phyloP scores from a whole-genome alignment of 768 basidiomycete species.

The Xerocomus brunneocitrinus region DNA sequence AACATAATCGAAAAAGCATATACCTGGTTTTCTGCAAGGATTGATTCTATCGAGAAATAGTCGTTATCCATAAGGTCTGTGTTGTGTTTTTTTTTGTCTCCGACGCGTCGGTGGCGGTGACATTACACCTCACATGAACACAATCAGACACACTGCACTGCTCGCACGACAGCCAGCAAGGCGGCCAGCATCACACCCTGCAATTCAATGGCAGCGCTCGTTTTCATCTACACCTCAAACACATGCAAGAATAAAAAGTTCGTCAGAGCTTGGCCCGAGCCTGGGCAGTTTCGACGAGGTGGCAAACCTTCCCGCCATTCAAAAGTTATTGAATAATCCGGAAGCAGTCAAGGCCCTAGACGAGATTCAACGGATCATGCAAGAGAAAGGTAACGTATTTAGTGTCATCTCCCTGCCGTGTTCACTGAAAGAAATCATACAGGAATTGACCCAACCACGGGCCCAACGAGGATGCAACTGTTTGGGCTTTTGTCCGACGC shows the following conservation, averaged over 20 bases:
- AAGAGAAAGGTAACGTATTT: constrained; percentile 42
- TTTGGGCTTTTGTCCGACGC: constrained; percentile 49
- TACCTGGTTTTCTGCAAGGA: constrained; percentile 89
- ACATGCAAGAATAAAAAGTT: constrained; percentile 25
- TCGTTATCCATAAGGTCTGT: constrained; percentile 68
- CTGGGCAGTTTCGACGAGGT: constrained; percentile 39
- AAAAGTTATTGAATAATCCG: constrained; percentile 47
- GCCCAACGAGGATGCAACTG: constrained; percentile 50
- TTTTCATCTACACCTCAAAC: constrained; percentile 28
- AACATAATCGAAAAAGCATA: background rate
- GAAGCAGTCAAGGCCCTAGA: constrained; percentile 46
- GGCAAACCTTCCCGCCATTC: constrained; percentile 38
- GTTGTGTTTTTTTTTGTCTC: background rate
- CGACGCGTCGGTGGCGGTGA: constrained; percentile 23
- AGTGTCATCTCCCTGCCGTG: background rate
- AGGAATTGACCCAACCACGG: constrained; percentile 48
- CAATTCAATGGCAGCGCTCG: constrained; percentile 18
- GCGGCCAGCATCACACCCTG: constrained; percentile 9
- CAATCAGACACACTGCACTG: constrained; percentile 11
- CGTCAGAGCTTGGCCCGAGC: constrained; percentile 33
- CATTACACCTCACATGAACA: constrained; percentile 18
- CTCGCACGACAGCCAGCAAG: constrained; percentile 12
- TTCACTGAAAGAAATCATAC: background rate
- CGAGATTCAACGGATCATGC: constrained; percentile 42
- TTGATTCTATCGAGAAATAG: constrained; percentile 89